These are phyloP conservation scores for Quercus phellos DNA, from an alignment of 331 rosid species.

Conservation along the genomic window DNA sequence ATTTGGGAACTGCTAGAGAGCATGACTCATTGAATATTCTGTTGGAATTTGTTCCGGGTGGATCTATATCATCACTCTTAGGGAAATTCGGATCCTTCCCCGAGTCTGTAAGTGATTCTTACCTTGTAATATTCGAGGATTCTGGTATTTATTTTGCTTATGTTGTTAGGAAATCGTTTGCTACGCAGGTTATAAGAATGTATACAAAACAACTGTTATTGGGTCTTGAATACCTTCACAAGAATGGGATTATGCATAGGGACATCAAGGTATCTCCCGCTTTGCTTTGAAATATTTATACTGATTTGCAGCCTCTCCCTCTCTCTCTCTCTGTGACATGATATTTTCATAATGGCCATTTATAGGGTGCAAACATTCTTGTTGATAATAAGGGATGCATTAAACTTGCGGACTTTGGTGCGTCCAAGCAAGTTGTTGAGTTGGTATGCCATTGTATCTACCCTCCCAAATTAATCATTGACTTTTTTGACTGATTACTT, in stretches of 20 bases:
- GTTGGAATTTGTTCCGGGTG: constrained; percentile 79
- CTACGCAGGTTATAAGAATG: constrained; percentile 60
- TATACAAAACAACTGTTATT: constrained; percentile 63
- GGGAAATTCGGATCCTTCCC: constrained; percentile 85
- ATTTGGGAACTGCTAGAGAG: constrained; percentile 79
- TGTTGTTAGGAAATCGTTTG: constrained; percentile 6
- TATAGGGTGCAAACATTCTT: constrained; percentile 80
- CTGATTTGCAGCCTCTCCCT: constrained; percentile 1
- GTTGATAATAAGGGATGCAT: constrained; percentile 83
- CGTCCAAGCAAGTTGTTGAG: constrained; percentile 80
- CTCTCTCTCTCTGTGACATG: neutral
- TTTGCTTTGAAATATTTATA: constrained; percentile 4
- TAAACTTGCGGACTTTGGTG: constrained; percentile 85
- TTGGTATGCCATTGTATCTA: constrained; percentile 42
- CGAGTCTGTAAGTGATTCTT: constrained; percentile 57
- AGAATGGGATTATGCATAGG: constrained; percentile 68
- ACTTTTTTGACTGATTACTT: constrained; percentile 16
- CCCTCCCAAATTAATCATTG: constrained; percentile 5
- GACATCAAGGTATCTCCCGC: constrained; percentile 59
- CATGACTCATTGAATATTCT: constrained; percentile 67
- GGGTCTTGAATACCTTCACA: constrained; percentile 78
- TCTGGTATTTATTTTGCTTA: neutral
- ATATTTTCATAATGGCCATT: constrained; percentile 7
- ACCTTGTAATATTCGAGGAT: neutral
- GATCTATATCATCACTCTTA: constrained; percentile 68